Evolutionary conservation across 306 rosid genomes (phyloP).

Genomic region (Lathyrus aphaca): DNA sequence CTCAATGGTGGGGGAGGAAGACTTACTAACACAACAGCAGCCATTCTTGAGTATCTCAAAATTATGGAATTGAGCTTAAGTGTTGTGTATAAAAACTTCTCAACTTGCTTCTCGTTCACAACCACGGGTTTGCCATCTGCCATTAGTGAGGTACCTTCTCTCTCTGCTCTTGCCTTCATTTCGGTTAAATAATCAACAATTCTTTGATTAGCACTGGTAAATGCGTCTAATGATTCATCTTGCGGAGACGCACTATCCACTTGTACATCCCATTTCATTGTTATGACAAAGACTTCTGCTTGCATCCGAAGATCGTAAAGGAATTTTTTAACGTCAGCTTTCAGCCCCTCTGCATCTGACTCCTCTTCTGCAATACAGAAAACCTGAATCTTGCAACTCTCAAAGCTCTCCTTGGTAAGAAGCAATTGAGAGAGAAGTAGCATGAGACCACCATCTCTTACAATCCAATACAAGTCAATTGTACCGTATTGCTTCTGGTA

Average conservation of each 20-base stretch:
- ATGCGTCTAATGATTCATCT: conserved; percentile 84
- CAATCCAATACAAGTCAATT: conserved; percentile 96
- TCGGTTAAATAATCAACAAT: conserved; percentile 61
- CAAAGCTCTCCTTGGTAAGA: conserved; percentile 90
- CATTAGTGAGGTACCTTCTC: conserved; percentile 69
- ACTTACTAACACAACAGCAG: conserved; percentile 94
- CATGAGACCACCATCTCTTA: conserved; percentile 99
- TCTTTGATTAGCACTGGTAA: conserved; percentile 66
- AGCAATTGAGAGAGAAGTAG: conserved; percentile 97
- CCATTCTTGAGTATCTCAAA: conserved; percentile 96
- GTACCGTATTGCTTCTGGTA: conserved; percentile 97
- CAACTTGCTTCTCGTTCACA: conserved; percentile 87
- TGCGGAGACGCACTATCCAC: conserved; percentile 63
- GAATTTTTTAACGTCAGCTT: conserved; percentile 95
- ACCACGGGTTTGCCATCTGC: conserved; percentile 84
- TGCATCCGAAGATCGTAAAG: conserved; percentile 97
- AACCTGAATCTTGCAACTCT: conserved; percentile 96
- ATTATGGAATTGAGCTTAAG: conserved; percentile 84
- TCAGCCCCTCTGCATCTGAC: conserved; percentile 84
- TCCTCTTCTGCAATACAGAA: conserved; percentile 99
- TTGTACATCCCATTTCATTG: conserved; percentile 84
- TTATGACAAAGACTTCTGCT: conserved; percentile 90
- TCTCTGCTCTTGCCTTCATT: conserved; percentile 65
- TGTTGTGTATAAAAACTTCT: conserved; percentile 88
- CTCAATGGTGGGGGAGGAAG: conserved; percentile 91